Evolutionary conservation across 2,329 filamentous ascomycete species (phyloP).

Genomic region (Xylariaceae sp.): DNA sequence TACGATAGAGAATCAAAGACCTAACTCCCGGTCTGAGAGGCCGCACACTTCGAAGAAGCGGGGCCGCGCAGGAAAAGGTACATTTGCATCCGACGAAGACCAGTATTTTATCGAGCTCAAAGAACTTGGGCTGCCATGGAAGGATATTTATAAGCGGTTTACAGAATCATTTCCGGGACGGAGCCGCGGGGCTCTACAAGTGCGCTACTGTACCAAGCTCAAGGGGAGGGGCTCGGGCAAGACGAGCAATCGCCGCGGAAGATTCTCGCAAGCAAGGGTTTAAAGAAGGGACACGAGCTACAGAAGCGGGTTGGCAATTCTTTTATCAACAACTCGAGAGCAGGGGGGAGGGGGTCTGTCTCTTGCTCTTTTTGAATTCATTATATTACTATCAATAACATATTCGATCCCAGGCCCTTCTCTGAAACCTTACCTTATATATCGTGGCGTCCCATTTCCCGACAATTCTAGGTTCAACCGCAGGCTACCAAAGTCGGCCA

Average conservation of each 20-base stretch:
- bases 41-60: neutral
- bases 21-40: neutral
- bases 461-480: too few species aligned
- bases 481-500: too few species aligned
- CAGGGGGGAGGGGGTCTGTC: too few species aligned
- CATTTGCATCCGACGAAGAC: neutral
- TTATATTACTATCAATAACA: too few species aligned
- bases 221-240: neutral
- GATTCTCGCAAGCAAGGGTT: too few species aligned
- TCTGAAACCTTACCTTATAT: too few species aligned
- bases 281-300: neutral
- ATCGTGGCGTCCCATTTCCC: too few species aligned
- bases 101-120: neutral
- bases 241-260: too few species aligned
- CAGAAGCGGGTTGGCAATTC: neutral
- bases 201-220: neutral
- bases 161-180: neutral
- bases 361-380: too few species aligned
- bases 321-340: too few species aligned
- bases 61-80: neutral
- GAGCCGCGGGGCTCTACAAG: neutral
- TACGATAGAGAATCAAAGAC: neutral
- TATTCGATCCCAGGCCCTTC: too few species aligned
- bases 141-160: neutral
- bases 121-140: neutral